A percentile compares a stretch with the other conserved stretches of the same genome.
Evolutionary conservation across 2,329 filamentous ascomycete species (phyloP).

Genomic region (Alternaria postmessia): DNA sequence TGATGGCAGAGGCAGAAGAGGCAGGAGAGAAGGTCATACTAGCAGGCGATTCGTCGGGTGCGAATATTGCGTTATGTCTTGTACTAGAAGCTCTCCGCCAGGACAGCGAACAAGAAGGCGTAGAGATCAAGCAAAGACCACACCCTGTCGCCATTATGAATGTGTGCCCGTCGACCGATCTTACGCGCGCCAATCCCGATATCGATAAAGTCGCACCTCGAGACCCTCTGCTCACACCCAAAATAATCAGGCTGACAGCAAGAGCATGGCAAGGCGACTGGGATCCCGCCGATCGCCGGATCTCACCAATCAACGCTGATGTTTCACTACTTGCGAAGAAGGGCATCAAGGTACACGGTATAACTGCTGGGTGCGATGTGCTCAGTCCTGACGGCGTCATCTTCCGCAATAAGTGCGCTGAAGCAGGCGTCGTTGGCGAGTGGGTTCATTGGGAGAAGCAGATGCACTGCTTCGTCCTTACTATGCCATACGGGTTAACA

Average conservation of each 20-base stretch:
- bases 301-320: slow-evolving; percentile 60
- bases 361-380: slow-evolving; percentile 63
- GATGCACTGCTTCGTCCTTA: slow-evolving; percentile 68
- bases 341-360: slow-evolving; percentile 60
- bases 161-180: slow-evolving; percentile 61
- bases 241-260: slow-evolving; percentile 54
- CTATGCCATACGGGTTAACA: slow-evolving; percentile 57
- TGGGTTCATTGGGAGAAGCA: slow-evolving; percentile 68
- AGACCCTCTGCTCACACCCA: slow-evolving; percentile 58
- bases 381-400: slow-evolving; percentile 61
- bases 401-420: slow-evolving; percentile 58
- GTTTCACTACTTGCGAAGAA: slow-evolving; percentile 50
- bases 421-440: slow-evolving; percentile 56
- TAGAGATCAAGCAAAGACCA: slow-evolving; percentile 14
- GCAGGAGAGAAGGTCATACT: slow-evolving; percentile 57
- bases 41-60: slow-evolving; percentile 65
- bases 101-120: slow-evolving; percentile 23
- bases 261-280: slow-evolving; percentile 52
- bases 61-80: slow-evolving; percentile 60
- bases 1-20: slow-evolving; percentile 52
- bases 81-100: slow-evolving; percentile 50
- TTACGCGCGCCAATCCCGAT: slow-evolving; percentile 57
- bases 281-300: slow-evolving; percentile 54
- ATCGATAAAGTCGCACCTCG: slow-evolving; percentile 51
- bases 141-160: slow-evolving; percentile 53